phyloP scores from a whole-genome alignment of 345 rosid genomes.

The Durio zibethinus region DNA sequence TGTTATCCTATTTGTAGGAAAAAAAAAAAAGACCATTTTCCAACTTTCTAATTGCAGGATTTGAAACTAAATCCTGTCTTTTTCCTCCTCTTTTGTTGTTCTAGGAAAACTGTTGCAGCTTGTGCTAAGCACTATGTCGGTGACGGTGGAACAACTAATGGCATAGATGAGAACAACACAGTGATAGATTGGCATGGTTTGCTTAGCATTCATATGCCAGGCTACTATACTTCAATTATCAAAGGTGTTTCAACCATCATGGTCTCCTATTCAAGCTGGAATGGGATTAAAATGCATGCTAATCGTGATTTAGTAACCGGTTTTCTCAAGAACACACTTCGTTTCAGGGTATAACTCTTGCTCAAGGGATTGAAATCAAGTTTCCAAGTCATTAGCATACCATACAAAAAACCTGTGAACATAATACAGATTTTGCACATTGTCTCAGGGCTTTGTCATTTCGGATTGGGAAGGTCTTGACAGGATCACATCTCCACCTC shows the following conservation, averaged over 20 bases:
- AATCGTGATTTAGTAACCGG: slow-evolving; percentile 58
- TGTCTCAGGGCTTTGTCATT: slow-evolving; percentile 60
- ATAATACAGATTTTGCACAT: background rate
- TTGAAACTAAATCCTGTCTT: background rate
- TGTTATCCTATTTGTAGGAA: too few species aligned
- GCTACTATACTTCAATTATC: slow-evolving; percentile 57
- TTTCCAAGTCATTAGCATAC: background rate
- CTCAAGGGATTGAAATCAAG: background rate
- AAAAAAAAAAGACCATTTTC: too few species aligned
- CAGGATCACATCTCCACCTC: slow-evolving; percentile 61
- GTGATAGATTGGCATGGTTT: slow-evolving; percentile 49
- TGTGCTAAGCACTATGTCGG: slow-evolving; percentile 94
- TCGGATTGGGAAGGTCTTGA: slow-evolving; percentile 72
- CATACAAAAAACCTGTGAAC: slow-evolving; percentile 7
- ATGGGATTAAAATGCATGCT: slow-evolving; percentile 84
- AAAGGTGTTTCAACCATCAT: slow-evolving; percentile 86
- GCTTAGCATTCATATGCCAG: slow-evolving; percentile 72
- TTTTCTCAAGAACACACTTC: slow-evolving; percentile 68
- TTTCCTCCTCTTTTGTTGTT: background rate
- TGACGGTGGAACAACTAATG: slow-evolving; percentile 81
- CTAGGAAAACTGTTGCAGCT: slow-evolving; percentile 78
- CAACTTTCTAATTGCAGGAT: too few species aligned
- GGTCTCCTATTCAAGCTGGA: slow-evolving; percentile 93
- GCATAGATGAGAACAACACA: slow-evolving; percentile 75
- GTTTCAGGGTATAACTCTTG: slow-evolving; percentile 47